A percentile compares a stretch with the other conserved stretches of the same genome.
These are phyloP conservation scores for Phialophora tarda DNA, from an alignment of 2,329 filamentous ascomycete genomes.

Conservation along the genomic window DNA sequence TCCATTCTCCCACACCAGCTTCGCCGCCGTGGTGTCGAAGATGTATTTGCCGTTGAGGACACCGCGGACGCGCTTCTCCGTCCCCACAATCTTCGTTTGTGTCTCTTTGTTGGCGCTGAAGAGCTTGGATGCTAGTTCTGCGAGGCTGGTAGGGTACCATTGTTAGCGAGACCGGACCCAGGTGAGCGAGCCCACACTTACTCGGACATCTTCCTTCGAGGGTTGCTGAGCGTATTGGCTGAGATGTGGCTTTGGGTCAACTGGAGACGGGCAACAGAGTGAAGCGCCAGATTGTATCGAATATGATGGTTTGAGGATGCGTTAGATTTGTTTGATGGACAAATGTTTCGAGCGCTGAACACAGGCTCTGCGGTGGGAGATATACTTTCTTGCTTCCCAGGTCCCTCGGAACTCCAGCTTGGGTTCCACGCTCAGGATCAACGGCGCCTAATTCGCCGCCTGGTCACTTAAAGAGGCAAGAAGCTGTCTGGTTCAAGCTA, in stretches of 20 bases:
- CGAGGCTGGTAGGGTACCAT: slow-evolving; percentile 23
- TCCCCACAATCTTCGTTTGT: slow-evolving; percentile 33
- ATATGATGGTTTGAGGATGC: not conserved
- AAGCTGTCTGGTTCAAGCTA: not conserved
- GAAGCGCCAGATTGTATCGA: slow-evolving; percentile 22
- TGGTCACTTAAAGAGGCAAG: slow-evolving; percentile 10
- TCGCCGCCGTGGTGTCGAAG: slow-evolving; percentile 38
- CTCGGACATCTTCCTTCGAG: slow-evolving; percentile 27
- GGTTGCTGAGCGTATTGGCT: not conserved
- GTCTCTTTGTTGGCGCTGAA: slow-evolving; percentile 33
- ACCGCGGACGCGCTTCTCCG: slow-evolving; percentile 38
- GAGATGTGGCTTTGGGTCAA: slow-evolving; percentile 17
- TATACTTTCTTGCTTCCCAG: slow-evolving; percentile 1
- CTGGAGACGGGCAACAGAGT: slow-evolving; percentile 19
- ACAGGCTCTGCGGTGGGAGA: not conserved
- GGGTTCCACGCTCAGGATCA: not conserved
- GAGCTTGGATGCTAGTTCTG: slow-evolving; percentile 37
- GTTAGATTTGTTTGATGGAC: not conserved
- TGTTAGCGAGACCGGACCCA: not conserved
- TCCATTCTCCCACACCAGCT: slow-evolving; percentile 39
- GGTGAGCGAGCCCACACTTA: not conserved
- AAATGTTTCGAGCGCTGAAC: not conserved
- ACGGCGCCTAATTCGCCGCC: not conserved
- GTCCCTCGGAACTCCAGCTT: not conserved
- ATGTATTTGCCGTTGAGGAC: slow-evolving; percentile 37